Evolutionary conservation across 495 filamentous ascomycete species (phyloP), one percentile per base, ranked within the genome.

Genomic region (Aspergillus cristatus): DNA sequence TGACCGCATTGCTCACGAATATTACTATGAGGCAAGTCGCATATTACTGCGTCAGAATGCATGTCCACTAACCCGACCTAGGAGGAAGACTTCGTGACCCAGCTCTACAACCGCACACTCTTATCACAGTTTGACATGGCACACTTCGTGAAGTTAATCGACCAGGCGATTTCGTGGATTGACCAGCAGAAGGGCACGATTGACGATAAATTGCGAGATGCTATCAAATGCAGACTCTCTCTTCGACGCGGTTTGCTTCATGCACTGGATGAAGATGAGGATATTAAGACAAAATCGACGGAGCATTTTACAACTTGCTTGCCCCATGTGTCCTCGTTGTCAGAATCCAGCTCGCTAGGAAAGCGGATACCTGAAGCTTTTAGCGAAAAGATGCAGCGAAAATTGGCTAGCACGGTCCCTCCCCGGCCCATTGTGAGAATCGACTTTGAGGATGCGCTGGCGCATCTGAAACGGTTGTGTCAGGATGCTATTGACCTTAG

Each of bases 61-160:
- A 25, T 34, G 17, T 20, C 2, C 11, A 3, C 12, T 6, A 24
- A n/a, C n/a, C n/a, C 8, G 20, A 24, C 47, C n/a, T n/a, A 93
- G 84, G 91, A 98, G 63, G 91, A 98, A 61, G 91, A 98, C 50
- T 96, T 97, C 47, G 83, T 88, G 15, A 85, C 84, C 3, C 86
- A 93, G 54, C 76, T 89, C 0, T 97, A 90, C 55, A 81, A 86
- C 44, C 75, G 89, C 18, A 72, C 70, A 29, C 70, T 99, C 0
- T 62, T 97, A 18, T 73, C 79, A 25, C 57, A 70, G 4, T 68
- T 89, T 26, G 69, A 78, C 20, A 49, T 58, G 5, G 58, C 65
- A 4, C 65, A 74, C 7, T 75, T 90, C 29, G 52, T 72, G 15
- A 54, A 63, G n/a, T 48, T 81, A 22, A 58, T 94, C 29, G 64